Evolutionary conservation across 2,329 filamentous ascomycete genomes (phyloP), one percentile per base, ranked within the genome.

Genomic region (Ceratocystis destructans): DNA sequence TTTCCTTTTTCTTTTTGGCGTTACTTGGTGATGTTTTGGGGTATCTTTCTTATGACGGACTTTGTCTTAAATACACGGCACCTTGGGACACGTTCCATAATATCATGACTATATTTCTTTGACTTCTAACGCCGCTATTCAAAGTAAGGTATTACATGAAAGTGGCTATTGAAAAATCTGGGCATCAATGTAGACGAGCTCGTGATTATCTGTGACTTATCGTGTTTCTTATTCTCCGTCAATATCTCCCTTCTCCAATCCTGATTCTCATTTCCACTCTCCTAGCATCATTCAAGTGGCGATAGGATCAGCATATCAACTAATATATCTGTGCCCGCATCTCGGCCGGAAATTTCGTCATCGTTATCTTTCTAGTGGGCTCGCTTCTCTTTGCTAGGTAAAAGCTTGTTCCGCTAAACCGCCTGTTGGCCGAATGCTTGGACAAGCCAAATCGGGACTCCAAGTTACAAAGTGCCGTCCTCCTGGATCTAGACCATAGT

Each of bases 1-100:
- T 64, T 63, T 50, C 22, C 45, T 63, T 63, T 22, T 31, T 53
- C 28, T 6, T 62, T 59, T 66, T 55, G 22, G 25, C 61, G 22
- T 20, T 61, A 44, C 25, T 22, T 20, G 17, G 20, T 33, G 33
- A 31, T 65, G 64, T 37, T 62, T 66, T 45, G 37, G 37, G 37
- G 37, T 41, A 33, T 45, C 25, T 61, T 20, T 61, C 22, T 44
- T 37, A 37, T 64, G n/a, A 7, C 37, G 22, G 33, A 33, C 20
- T 59, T 41, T 45, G 63, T 50, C 53, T 44, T 64, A 45, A 41
- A 50, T 22, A 22, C 48, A 50, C 5, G 46, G 48, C n/a, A 50
- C 48, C 12, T 41, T 50, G 7, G 48, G 48, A n/a, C 17, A 20
- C 8, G 8, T 22, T 50, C 22, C 25, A 50, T 50, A 50, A 50